Conservation (phyloP, 495 filamentous ascomycete genomes). For the Podospora comata region DNA sequence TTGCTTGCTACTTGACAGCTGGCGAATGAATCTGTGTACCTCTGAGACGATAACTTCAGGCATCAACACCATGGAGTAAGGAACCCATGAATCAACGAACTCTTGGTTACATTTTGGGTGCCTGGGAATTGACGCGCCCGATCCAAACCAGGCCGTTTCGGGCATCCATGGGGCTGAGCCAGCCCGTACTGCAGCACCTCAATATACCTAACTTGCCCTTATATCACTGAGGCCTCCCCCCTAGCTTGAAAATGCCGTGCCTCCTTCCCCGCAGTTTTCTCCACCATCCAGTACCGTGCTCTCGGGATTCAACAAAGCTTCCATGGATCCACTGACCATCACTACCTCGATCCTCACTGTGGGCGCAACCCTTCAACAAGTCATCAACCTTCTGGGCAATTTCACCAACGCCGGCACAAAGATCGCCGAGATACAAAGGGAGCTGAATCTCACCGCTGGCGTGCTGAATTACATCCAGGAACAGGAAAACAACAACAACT, state of each 20-base stretch:
- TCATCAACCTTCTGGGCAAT: slow-evolving; percentile 3
- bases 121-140: no score
- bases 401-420: slow-evolving; percentile 6
- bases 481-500: slow-evolving; percentile 4
- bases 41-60: no score
- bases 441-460: slow-evolving; percentile 6
- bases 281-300: not conserved
- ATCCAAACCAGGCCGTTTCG: no score
- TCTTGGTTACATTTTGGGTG: no score
- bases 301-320: not conserved
- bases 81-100: no score
- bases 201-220: no score
- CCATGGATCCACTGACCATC: slow-evolving; percentile 16
- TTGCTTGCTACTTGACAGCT: no score
- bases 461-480: slow-evolving; percentile 13
- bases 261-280: not conserved
- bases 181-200: no score
- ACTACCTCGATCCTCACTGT: slow-evolving; percentile 17
- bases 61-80: no score
- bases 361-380: not conserved
- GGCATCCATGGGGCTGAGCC: no score
- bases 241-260: not conserved
- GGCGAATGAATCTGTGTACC: no score
- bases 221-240: no score
- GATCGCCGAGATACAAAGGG: slow-evolving; percentile 6